Evolutionary conservation across 805 yeast species (phyloP), one percentile per base, ranked within the genome.

Genomic region (Candida manassasensis): DNA sequence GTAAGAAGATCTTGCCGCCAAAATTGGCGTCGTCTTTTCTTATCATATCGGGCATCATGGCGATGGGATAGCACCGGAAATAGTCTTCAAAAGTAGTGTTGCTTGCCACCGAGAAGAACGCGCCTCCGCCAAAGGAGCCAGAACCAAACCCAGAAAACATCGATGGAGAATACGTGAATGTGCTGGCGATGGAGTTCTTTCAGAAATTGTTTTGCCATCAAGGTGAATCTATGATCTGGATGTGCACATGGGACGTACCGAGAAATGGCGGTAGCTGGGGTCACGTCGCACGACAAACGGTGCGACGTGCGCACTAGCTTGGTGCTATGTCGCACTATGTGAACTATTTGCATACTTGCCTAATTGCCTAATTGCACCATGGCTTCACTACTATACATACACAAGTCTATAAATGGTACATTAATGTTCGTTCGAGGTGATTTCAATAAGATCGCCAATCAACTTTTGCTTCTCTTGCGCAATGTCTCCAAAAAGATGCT

Each of bases 1-100:
- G 99, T 33, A 93, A 59, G 43, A 90, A 88, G 36, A 93, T 87
- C 65, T 93, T 93, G 43, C 99, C 99, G 9, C 98, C 97, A 60
- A 63, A 90, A 52, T 93, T 88, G 34, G 94, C 81, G 41, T 76
- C 85, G 39, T 81, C 85, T 57, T 83, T 75, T 42, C 88, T 60
- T 41, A 71, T 70, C 48, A 71, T 49, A 55, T 81, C 95, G 10
- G 88, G 81, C 94, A 90, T 84, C 87, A 84, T 84, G 1, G 83
- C 71, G 21, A 90, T 76, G 2, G 98, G 97, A 56, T 88, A 93
- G 53, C 96, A 83, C 51, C 99, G 73, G 66, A 86, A 93, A 58
- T 75, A 84, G 44, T 88, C 96, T 48, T 84, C 88, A 61, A 88
- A 93, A 33, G 55, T 60, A 42, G 57, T 59, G 39, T 47, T 53